Base-by-base conservation (phyloP, 176 grass and related monocot genomes). In the Coix lacrymajobi region DNA sequence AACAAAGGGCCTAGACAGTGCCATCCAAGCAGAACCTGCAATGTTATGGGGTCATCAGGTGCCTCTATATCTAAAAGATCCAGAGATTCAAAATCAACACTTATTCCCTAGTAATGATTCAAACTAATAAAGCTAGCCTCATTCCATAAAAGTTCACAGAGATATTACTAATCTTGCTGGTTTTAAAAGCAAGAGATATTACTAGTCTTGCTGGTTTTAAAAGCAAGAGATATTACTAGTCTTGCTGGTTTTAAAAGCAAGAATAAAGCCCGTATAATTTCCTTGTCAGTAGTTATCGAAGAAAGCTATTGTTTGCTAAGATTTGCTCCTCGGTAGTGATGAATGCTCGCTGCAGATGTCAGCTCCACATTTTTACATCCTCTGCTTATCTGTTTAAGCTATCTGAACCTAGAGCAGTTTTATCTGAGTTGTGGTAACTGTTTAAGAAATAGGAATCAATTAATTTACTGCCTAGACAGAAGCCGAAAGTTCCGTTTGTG, bases 21-120 rank as follows among this genome's bases (percentile, higher is more conserved):
- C 84, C 91, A 92, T 92, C 91, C 91, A 92, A 11, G 91, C 91
- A 58, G 91, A 92, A 84, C 91, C 91, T 90, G 91, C 32, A 80
- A 69, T 6, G 8, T 26, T 12, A 25, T 38, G 57, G 17, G 16
- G 36, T 80, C 36, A 61, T 84, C 67, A 84, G 68, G 34, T 75
- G 69, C 46, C 77, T 45, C 33, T 26, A 39, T 39, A 13, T 61
- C 30, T 25, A 67, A 28, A 46, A 13, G 7, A 66, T 25, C n/a
- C 31, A n/a, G 8, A 49, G 1, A 43, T 74, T 58, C 51, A 75
- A 76, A 73, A 75, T 3, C 16, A 71, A 52, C 0, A 62, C 68
- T 61, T 44, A 28, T 26, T 29, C 12, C 43, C 36, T 6, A 26
- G 2, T 54, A 54, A 69, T 41, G 12, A 8, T 12, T 14, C 39